phyloP scores from a whole-genome alignment of 495 filamentous ascomycete species.

The Daldinia decipiens region DNA sequence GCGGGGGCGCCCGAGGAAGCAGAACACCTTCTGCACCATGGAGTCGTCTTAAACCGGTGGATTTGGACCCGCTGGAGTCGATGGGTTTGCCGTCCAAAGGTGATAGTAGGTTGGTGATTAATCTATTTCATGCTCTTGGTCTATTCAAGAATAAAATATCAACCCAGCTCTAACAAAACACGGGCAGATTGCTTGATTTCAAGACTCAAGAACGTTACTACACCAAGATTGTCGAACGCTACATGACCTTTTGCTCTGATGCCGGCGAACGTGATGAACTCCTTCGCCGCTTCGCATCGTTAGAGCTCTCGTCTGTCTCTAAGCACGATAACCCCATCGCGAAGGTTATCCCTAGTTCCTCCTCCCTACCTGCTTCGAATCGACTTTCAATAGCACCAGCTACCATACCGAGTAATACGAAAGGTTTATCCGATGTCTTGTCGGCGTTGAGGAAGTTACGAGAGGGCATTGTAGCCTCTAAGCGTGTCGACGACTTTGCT shows the following conservation, averaged over 20 bases:
- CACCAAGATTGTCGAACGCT: conserved; percentile 83
- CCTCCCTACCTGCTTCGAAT: conserved; percentile 9
- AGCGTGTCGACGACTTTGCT: conserved; percentile 73
- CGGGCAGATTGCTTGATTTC: conserved; percentile 73
- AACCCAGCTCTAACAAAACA: neutral
- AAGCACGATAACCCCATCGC: conserved; percentile 32
- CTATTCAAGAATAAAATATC: neutral
- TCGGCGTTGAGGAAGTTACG: conserved; percentile 90
- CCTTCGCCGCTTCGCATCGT: conserved; percentile 74
- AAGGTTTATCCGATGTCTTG: conserved; percentile 59
- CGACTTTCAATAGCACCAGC: conserved; percentile 24
- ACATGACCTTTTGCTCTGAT: conserved; percentile 83
- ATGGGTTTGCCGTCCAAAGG: conserved; percentile 91
- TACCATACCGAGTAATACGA: conserved; percentile 44
- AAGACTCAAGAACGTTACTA: conserved; percentile 86
- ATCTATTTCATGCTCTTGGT: neutral
- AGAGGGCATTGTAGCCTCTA: conserved; percentile 82
- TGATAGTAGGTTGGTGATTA: conserved; percentile 69
- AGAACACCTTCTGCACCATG: conserved; percentile 65
- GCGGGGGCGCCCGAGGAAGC: conserved; percentile 51
- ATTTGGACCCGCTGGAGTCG: conserved; percentile 75
- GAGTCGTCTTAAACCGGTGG: conserved; percentile 76
- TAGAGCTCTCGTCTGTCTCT: conserved; percentile 56
- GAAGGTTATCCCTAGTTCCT: conserved; percentile 16
- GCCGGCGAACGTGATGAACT: conserved; percentile 73